Base-by-base conservation (phyloP, 257 asterid genomes). In the Apocynum venetum region DNA sequence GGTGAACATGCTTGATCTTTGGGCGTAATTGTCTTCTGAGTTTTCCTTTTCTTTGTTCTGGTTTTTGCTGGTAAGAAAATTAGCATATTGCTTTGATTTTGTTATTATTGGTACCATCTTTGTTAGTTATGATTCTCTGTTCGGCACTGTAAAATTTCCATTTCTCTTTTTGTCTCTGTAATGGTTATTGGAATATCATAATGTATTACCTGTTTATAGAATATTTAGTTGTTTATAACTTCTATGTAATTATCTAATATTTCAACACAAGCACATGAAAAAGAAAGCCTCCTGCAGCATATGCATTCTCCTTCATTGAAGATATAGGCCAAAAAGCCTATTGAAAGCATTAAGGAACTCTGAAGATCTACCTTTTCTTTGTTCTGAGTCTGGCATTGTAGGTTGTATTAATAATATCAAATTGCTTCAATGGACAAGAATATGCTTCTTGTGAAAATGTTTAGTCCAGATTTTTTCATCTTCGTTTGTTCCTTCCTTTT, bases 1-100 rank as follows among this genome's bases (percentile, higher is more conserved):
- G 56, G 63, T 36, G 38, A 4, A 35, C 52, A 31, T 72, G 38
- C 43, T 71, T 60, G 77, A 78, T 78, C 73, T 60, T 60, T 71
- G 66, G 57, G 14, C 17, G 2, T 76, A 40, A 36, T 70, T 77
- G 80, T 36, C 38, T 57, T 57, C 74, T 77, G 56, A 77, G 3
- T 38, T 38, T 46, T 57, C 59, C 41, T 69, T 71, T 38, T 35
- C 52, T 57, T 10, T 35, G 43, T 76, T 51, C n/a, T 76, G 71
- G 59, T 43, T 4, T 49, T 59, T 74, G 53, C 71, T 7, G 19
- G 55, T 31, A 25, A 76, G 31, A 67, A 53, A 67, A 36, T 68
- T n/a, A 15, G 8, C 19, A 1, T 40, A 35, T 77, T 67, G 17
- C 4, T 41, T 14, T 68, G 2, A 1, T 40, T 40, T 20, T 20